Conservation (phyloP, 2,329 filamentous ascomycete genomes). For the Nakataea oryzae region DNA sequence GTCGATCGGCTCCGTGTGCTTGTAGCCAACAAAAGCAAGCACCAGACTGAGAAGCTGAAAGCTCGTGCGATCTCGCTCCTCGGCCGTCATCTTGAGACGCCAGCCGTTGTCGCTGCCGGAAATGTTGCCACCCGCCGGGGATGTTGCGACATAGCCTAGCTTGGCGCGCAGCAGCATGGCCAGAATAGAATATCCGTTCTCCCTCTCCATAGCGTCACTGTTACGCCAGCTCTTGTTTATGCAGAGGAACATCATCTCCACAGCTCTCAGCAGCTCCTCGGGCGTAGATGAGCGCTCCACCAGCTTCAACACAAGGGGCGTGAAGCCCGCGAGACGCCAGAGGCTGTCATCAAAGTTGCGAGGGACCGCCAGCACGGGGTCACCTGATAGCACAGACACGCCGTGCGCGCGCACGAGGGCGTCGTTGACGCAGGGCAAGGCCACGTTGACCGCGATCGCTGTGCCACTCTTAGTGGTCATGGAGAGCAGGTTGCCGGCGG, state of each 20-base stretch:
- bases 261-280: conserved; percentile 63
- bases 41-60: conserved; percentile 65
- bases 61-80: conserved; percentile 44
- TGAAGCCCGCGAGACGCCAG: conserved; percentile 88
- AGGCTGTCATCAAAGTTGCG: conserved; percentile 83
- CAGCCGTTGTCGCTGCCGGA: conserved; percentile 16
- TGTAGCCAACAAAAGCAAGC: conserved; percentile 81
- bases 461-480: conserved; percentile 65
- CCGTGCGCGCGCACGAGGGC: conserved; percentile 75
- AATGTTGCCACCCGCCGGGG: conserved; percentile 14
- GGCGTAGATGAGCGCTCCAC: conserved; percentile 65
- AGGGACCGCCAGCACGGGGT: conserved; percentile 70
- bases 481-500: conserved; percentile 56
- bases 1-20: conserved; percentile 65
- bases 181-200: conserved; percentile 72
- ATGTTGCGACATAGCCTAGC: conserved; percentile 43
- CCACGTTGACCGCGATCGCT: conserved; percentile 77
- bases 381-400: conserved; percentile 70
- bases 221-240: conserved; percentile 92
- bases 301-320: conserved; percentile 73
- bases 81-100: conserved; percentile 34
- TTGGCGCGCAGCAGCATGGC: conserved; percentile 78
- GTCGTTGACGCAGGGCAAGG: conserved; percentile 78
- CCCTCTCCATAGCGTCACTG: conserved; percentile 94
- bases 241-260: conserved; percentile 76